These are phyloP conservation scores for Fragilaria crotonensis DNA, from an alignment of 108 stramenopile species.

Conservation along the genomic window DNA sequence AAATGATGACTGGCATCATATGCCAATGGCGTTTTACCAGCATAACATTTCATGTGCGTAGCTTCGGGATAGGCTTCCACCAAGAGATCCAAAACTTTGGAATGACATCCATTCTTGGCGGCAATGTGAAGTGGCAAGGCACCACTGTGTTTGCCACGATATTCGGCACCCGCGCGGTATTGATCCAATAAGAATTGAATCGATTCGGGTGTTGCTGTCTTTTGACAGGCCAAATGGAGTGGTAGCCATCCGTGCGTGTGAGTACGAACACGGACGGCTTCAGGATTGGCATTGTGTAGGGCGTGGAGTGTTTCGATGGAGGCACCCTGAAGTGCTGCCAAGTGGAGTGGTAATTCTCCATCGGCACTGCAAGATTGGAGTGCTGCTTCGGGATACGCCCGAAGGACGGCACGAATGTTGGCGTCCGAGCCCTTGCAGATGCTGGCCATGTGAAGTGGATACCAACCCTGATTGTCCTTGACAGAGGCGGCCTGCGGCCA, in stretches of 20 bases:
- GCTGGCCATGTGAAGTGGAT: constrained; percentile 35
- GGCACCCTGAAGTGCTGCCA: constrained; percentile 30
- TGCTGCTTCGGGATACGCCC: constrained; percentile 36
- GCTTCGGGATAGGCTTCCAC: constrained; percentile 47
- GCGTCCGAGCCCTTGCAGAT: constrained; percentile 23
- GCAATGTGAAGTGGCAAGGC: constrained; percentile 36
- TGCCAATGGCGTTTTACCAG: neutral
- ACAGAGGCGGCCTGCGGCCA: constrained; percentile 12
- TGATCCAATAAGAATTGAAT: constrained; percentile 20
- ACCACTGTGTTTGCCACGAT: constrained; percentile 27
- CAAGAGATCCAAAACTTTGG: constrained; percentile 41
- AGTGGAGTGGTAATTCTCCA: constrained; percentile 30
- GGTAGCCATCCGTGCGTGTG: constrained; percentile 31
- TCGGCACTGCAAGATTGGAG: constrained; percentile 25
- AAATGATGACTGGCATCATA: too few species aligned
- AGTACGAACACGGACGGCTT: constrained; percentile 27
- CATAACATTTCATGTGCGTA: constrained; percentile 25
- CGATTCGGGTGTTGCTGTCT: constrained; percentile 24
- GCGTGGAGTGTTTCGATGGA: constrained; percentile 22
- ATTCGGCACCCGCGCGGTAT: constrained; percentile 25
- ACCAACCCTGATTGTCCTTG: constrained; percentile 36
- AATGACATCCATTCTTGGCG: constrained; percentile 20
- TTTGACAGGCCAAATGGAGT: constrained; percentile 37
- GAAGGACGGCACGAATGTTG: constrained; percentile 24
- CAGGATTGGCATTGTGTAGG: constrained; percentile 30